phyloP scores from a whole-genome alignment of 2,329 filamentous ascomycete genomes.

The Coniosporium tulheliwenetii region DNA sequence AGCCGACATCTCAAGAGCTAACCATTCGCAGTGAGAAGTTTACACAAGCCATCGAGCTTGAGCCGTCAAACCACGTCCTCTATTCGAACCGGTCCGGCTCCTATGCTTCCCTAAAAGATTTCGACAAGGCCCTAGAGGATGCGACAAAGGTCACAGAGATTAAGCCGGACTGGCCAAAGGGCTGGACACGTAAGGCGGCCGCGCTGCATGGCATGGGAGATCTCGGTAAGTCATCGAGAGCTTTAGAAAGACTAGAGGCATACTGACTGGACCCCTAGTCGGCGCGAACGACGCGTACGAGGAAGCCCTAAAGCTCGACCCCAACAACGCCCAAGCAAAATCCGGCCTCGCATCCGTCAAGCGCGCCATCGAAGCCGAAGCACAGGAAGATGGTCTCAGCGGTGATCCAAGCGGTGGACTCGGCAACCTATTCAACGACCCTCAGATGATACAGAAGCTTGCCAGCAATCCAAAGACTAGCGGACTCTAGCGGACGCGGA shows the following conservation, averaged over 20 bases:
- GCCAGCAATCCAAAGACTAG: conserved; percentile 90
- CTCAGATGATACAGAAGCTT: conserved; percentile 77
- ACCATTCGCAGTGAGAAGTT: conserved; percentile 64
- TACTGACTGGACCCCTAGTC: conserved; percentile 24
- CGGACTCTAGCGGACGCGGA: conserved; percentile 58
- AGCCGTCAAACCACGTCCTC: conserved; percentile 85
- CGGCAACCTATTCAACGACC: conserved; percentile 90
- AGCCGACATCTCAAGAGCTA: conserved; percentile 7
- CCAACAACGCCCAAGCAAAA: conserved; percentile 84
- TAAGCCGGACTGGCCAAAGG: conserved; percentile 97
- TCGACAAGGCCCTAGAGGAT: conserved; percentile 69
- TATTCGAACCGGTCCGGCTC: conserved; percentile 91
- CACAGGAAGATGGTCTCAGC: conserved; percentile 41
- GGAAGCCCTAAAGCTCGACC: conserved; percentile 83
- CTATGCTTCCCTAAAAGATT: conserved; percentile 81
- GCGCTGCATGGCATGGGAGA: conserved; percentile 81
- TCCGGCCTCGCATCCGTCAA: conserved; percentile 72
- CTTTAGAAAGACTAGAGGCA: conserved; percentile 1
- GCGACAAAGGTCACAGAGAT: conserved; percentile 86
- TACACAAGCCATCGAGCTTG: conserved; percentile 76
- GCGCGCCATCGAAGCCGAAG: conserved; percentile 72
- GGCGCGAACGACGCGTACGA: conserved; percentile 83
- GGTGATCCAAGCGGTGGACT: conserved; percentile 60
- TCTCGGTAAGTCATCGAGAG: conserved; percentile 35
- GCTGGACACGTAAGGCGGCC: conserved; percentile 84